Evolutionary conservation across 1,139 yeast species (phyloP).

Genomic region (Blastobotrys elegans): DNA sequence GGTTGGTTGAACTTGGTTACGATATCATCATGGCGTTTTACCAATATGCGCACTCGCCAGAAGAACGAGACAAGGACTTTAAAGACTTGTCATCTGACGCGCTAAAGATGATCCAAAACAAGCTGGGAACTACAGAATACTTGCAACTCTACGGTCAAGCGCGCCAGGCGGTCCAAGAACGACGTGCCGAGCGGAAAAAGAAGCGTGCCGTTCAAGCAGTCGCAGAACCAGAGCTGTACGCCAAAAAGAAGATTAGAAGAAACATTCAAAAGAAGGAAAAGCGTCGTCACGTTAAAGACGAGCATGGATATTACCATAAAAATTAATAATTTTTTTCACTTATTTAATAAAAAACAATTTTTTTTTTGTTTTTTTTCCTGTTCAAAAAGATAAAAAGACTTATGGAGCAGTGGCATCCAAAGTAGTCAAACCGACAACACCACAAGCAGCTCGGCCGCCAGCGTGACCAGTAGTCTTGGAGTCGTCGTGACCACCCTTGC

Average conservation of each 20-base stretch:
- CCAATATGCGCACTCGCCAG: constrained; percentile 44
- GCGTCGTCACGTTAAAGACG: constrained; percentile 70
- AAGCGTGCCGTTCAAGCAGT: constrained; percentile 75
- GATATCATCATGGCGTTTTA: constrained; percentile 54
- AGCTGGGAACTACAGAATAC: constrained; percentile 70
- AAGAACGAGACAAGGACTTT: constrained; percentile 46
- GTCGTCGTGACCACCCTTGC: constrained; percentile 92
- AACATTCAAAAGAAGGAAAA: constrained; percentile 66
- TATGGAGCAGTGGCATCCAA: neutral
- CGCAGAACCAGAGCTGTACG: constrained; percentile 74
- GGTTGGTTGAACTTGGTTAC: constrained; percentile 22
- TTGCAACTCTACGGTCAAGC: constrained; percentile 61
- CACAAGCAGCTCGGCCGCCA: constrained; percentile 98
- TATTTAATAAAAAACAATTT: neutral
- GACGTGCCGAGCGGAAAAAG: constrained; percentile 72
- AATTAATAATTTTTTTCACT: too few species aligned
- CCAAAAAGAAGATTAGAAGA: constrained; percentile 69
- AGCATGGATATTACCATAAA: constrained; percentile 65
- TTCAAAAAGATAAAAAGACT: neutral
- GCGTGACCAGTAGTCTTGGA: constrained; percentile 98
- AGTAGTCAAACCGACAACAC: constrained; percentile 71
- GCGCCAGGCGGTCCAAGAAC: constrained; percentile 49
- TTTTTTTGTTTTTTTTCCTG: neutral
- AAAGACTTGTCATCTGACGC: constrained; percentile 63
- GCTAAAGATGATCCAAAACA: constrained; percentile 58